These are phyloP conservation scores for Oryza rufipogon DNA, from an alignment of 176 grass and related monocot species.

Conservation along the genomic window DNA sequence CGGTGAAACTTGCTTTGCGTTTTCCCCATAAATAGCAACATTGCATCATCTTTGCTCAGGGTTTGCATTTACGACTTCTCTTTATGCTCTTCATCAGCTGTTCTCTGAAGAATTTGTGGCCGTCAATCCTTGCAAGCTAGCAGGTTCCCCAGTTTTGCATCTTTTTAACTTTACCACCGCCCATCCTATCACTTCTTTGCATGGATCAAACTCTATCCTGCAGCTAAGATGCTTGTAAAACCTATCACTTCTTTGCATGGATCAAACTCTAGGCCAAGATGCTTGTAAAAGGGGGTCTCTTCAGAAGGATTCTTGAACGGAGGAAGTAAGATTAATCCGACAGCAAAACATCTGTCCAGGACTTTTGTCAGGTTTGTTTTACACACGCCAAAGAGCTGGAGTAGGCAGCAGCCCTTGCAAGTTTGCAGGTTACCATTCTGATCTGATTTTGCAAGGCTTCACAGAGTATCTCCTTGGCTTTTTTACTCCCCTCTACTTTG, in stretches of 20 bases:
- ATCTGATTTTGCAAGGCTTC: conserved; percentile 31
- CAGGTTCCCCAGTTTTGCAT: neutral
- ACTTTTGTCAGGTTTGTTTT: conserved; percentile 30
- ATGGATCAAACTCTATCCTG: conserved; percentile 34
- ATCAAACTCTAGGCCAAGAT: conserved; percentile 33
- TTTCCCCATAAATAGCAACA: conserved; percentile 55
- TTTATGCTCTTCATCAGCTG: conserved; percentile 43
- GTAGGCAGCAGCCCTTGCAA: conserved; percentile 12
- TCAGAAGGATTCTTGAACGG: neutral
- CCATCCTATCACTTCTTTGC: conserved; percentile 29
- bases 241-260: conserved; percentile 35
- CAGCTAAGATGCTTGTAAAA: conserved; percentile 24
- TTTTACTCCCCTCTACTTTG: conserved; percentile 16
- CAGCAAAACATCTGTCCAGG: conserved; percentile 22
- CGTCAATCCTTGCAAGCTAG: conserved; percentile 22
- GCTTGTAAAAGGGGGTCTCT: neutral
- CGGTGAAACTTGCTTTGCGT: conserved; percentile 84
- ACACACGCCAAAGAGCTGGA: neutral
- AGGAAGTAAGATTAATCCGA: neutral
- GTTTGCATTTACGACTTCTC: conserved; percentile 43
- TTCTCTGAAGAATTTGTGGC: conserved; percentile 18
- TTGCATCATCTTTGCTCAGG: conserved; percentile 60
- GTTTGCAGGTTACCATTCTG: conserved; percentile 35
- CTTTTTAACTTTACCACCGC: conserved; percentile 34
- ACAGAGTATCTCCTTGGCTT: conserved; percentile 46